Percentiles rank a stretch among this genome's conserved stretches.
Evolutionary conservation across 179 eudicot species (phyloP).

Genomic region (Drosera spatulata): DNA sequence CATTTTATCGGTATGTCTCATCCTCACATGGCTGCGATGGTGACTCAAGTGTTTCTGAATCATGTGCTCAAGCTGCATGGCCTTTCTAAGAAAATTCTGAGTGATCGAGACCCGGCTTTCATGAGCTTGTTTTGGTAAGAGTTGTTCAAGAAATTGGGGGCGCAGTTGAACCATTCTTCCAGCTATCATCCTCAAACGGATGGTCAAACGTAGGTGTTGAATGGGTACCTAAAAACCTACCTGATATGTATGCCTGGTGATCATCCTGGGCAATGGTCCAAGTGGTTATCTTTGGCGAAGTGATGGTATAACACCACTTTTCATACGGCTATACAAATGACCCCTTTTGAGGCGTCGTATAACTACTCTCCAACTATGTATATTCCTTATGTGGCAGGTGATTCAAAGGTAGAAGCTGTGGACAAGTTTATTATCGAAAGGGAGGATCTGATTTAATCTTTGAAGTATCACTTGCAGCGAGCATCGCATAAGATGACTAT

Average conservation of each 20-base stretch:
- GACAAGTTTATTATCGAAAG: not conserved
- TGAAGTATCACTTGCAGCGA: not conserved
- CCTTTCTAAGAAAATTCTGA: too few relatives aligned
- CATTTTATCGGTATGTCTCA: too few relatives aligned
- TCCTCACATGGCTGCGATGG: too few relatives aligned
- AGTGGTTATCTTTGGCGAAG: slow-evolving; percentile 3
- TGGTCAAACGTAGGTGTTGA: not conserved
- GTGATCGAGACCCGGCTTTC: too few relatives aligned
- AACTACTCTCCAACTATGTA: not conserved
- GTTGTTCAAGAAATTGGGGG: too few relatives aligned
- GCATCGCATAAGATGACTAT: slow-evolving; percentile 4
- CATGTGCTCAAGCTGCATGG: too few relatives aligned
- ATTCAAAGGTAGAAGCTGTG: not conserved
- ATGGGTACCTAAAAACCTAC: not conserved
- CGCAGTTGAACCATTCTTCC: too few relatives aligned
- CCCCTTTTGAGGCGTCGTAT: not conserved
- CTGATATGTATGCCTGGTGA: not conserved
- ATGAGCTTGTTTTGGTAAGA: too few relatives aligned
- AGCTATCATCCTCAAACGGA: slow-evolving; percentile 1
- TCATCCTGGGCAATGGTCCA: not conserved
- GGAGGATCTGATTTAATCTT: not conserved
- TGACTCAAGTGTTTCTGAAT: too few relatives aligned
- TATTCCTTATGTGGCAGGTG: not conserved
- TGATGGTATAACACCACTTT: slow-evolving; percentile 8
- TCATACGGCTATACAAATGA: not conserved